Base-by-base conservation (phyloP, 2,329 filamentous ascomycete genomes). In the Alternaria ethzedia region DNA sequence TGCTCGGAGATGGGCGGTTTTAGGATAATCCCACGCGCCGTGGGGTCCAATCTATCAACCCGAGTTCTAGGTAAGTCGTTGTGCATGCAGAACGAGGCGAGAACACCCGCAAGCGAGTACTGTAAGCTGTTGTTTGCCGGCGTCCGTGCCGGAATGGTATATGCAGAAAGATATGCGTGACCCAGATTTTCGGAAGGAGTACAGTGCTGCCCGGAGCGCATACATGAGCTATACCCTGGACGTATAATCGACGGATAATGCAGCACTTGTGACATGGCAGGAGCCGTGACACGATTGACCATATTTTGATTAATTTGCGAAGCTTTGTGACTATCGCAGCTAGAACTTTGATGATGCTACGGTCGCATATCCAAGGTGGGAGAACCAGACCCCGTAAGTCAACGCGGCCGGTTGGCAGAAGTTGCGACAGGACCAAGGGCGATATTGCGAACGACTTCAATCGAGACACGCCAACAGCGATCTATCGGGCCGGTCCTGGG, bases 91-190 rank as follows among this genome's bases (percentile, higher is more conserved):
- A 47, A 11, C 45, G 55, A 65, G 59, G 54, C 54, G 28, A 50
- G 50, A 30, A 30, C 54, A 21, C 17, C 44, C 41, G 21, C 23
- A 59, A 23, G 41, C 26, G 25, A 54, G 44, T 46, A 26, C 12
- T 25, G 54, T 47, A 26, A 23, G 21, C 26, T 17, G 13, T 26
- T 61, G 20, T 43, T 69, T 72, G 51, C 67, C 67, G 67, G 64
- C 67, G 54, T 62, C 51, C 23, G 67, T 67, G 61, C 68, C 69
- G 63, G 63, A 59, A 64, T 46, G 63, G 63, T 66, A 56, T 36
- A 26, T 57, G 30, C 21, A 30, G 21, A 20, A 10, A 32, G 25
- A 32, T 26, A 17, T 55, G 30, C 23, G n/a, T 21, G 20, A 47
- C 25, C 51, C 57, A 54, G 25, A 13, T 21, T 11, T 28, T 17